Conservation (phyloP, 2,329 filamentous ascomycete genomes). For the Daldinia eschscholtzii region DNA sequence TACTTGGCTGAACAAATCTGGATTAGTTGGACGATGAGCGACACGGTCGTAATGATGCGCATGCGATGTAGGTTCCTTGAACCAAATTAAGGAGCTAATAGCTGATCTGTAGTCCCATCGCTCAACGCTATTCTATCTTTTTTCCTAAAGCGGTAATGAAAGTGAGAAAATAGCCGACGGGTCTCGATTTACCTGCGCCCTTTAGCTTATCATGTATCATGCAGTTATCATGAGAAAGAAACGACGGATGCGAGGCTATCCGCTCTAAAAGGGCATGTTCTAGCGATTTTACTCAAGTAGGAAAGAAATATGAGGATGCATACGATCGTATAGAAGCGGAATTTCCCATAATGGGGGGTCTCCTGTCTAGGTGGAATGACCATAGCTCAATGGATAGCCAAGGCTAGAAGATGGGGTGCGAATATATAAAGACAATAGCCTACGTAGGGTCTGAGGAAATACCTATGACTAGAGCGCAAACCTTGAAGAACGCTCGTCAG, state of each 20-base stretch:
- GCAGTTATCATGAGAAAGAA: background rate
- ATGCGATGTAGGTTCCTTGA: background rate
- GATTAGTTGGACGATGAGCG: background rate
- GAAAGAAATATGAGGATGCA: constrained; percentile 1
- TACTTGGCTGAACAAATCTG: background rate
- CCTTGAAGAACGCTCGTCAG: background rate
- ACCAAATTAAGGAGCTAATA: background rate
- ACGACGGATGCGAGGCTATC: background rate
- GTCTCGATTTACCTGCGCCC: background rate
- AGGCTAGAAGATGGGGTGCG: background rate
- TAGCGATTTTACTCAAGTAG: background rate
- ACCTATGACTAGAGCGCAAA: background rate
- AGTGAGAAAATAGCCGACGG: background rate
- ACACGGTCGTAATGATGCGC: background rate
- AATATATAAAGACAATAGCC: background rate
- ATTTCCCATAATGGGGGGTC: background rate
- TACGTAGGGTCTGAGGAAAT: background rate
- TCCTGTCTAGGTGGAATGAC: background rate
- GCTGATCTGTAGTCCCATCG: background rate
- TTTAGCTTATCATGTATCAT: background rate
- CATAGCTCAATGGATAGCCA: background rate
- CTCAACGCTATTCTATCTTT: background rate
- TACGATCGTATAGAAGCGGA: background rate
- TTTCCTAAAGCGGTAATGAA: constrained; percentile 7
- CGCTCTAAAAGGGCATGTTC: background rate